A percentile compares a stretch with the other conserved stretches of the same genome.
These are phyloP conservation scores for Podospora conica DNA, from an alignment of 495 filamentous ascomycete species.

Conservation along the genomic window DNA sequence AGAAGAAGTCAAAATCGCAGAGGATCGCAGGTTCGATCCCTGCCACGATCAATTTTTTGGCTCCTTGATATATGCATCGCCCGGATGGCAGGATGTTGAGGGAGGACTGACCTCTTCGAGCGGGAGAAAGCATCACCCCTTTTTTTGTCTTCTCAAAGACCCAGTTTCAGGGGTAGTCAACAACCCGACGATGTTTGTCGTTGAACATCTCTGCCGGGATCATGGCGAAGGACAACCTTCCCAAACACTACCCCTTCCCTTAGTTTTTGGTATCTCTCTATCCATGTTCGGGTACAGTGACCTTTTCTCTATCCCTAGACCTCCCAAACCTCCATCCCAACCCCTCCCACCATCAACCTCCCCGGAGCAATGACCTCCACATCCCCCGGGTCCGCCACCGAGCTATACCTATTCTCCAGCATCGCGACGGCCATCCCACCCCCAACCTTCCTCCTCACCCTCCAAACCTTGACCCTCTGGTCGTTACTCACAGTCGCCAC, in stretches of 20 bases:
- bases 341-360: conserved; percentile 22
- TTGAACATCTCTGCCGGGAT: not conserved
- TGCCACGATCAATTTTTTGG: conserved; percentile 39
- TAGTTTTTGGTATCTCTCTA: not conserved
- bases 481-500: conserved; percentile 69
- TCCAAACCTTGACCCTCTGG: conserved; percentile 75
- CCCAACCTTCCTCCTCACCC: conserved; percentile 17
- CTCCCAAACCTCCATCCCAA: conserved; percentile 27
- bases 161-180: not conserved
- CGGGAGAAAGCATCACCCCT: not conserved
- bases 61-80: not conserved
- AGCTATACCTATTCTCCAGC: conserved; percentile 49
- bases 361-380: conserved; percentile 21
- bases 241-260: not conserved
- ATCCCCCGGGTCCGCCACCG: conserved; percentile 55
- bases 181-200: not conserved
- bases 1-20: conserved; percentile 20
- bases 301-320: not conserved
- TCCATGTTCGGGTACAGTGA: too few species aligned
- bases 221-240: not conserved
- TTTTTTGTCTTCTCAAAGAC: not conserved
- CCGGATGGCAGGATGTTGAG: not conserved
- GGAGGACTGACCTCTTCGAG: not conserved
- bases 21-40: conserved; percentile 48
- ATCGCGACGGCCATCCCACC: conserved; percentile 35